phyloP scores from a whole-genome alignment of 345 rosid species.

The Gossypium mustelinum region DNA sequence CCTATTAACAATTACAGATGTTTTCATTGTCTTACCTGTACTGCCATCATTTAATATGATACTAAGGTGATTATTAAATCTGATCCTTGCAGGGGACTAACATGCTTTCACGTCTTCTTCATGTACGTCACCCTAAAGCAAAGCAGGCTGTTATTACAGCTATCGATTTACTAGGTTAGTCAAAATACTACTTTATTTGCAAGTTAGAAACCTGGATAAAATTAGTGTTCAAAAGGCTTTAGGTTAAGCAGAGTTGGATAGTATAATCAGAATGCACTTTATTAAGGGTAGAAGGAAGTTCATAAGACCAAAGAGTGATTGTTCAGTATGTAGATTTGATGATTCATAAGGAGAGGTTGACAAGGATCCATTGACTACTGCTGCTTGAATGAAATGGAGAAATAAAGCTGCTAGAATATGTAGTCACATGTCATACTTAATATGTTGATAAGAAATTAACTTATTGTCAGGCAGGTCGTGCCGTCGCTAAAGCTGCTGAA shows the following conservation, averaged over 20 bases:
- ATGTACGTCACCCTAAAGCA: constrained; percentile 84
- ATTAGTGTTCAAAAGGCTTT: background rate
- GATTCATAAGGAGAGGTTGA: constrained; percentile 1
- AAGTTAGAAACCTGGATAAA: background rate
- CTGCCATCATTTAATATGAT: constrained; percentile 10
- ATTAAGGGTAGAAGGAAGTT: background rate
- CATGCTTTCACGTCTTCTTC: constrained; percentile 97
- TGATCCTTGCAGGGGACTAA: constrained; percentile 77
- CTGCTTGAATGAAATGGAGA: background rate
- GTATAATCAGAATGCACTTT: background rate
- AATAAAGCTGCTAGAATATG: background rate
- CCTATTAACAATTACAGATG: constrained; percentile 5
- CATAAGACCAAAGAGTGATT: background rate
- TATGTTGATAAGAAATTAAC: background rate
- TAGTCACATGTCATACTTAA: background rate
- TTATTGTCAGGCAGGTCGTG: constrained; percentile 56
- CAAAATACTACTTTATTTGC: background rate
- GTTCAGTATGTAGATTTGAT: background rate
- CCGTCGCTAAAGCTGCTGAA: constrained; percentile 90
- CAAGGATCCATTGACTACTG: background rate
- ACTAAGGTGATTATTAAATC: constrained; percentile 18
- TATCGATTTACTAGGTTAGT: constrained; percentile 85
- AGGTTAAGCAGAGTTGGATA: background rate
- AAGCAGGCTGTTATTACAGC: constrained; percentile 98
- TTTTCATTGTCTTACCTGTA: constrained; percentile 12